Evolutionary conservation across 495 filamentous ascomycete genomes (phyloP).

Genomic region (Antarctomyces pellizariae): DNA sequence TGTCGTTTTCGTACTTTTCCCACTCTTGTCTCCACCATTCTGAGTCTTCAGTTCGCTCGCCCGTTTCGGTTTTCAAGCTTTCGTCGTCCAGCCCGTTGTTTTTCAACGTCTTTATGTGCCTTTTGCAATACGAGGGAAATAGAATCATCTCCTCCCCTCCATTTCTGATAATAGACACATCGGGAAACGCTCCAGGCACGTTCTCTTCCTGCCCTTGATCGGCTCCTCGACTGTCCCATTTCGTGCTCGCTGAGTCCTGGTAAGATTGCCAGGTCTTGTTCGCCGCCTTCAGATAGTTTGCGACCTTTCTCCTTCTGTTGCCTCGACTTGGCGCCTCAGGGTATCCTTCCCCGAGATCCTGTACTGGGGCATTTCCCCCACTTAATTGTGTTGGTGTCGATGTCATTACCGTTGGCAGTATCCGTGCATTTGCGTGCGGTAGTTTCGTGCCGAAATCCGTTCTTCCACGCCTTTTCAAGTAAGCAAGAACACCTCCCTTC

Average conservation of each 20-base stretch:
- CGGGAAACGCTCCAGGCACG: conserved; percentile 59
- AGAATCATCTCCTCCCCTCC: conserved; percentile 82
- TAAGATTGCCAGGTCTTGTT: conserved; percentile 84
- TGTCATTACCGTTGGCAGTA: not conserved
- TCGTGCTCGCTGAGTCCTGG: conserved; percentile 47
- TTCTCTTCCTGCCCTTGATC: conserved; percentile 27
- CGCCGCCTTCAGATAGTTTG: conserved; percentile 67
- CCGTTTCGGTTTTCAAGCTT: conserved; percentile 9
- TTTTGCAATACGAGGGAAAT: conserved; percentile 75
- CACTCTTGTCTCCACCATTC: conserved; percentile 49
- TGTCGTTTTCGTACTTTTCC: conserved; percentile 47
- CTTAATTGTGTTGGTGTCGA: conserved; percentile 9
- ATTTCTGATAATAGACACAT: conserved; percentile 51
- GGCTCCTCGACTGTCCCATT: conserved; percentile 25
- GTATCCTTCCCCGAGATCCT: conserved; percentile 5
- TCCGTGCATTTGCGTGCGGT: no score
- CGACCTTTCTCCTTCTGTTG: conserved; percentile 52
- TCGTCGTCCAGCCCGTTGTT: conserved; percentile 8
- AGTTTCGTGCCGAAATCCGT: not conserved
- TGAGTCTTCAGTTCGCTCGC: conserved; percentile 20
- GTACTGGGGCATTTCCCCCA: conserved; percentile 7
- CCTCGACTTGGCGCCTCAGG: conserved; percentile 31
- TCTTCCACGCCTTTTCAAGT: conserved; percentile 21
- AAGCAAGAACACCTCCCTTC: conserved; percentile 24
- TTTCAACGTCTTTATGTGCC: conserved; percentile 26